These are phyloP conservation scores for Dactylonectria macrodidyma DNA, from an alignment of 2,329 filamentous ascomycete species.

Conservation along the genomic window DNA sequence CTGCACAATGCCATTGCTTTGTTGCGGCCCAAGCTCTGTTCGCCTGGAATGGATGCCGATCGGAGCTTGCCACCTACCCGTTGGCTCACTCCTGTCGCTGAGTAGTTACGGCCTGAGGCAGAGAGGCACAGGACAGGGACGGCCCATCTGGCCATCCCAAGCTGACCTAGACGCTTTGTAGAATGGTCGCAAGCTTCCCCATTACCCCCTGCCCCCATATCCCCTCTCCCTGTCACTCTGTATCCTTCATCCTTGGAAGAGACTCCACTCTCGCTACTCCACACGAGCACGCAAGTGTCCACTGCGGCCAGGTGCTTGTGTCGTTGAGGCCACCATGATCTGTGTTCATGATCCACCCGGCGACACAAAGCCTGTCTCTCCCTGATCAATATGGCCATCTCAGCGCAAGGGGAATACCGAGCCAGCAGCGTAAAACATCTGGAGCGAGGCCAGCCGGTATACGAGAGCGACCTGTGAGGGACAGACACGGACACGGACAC, in stretches of 20 bases:
- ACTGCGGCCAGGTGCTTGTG: constrained; percentile 13
- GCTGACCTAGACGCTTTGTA: constrained; percentile 21
- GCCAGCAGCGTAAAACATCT: constrained; percentile 2
- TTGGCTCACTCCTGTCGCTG: constrained; percentile 10
- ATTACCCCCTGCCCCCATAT: constrained; percentile 6
- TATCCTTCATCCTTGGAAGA: constrained; percentile 17
- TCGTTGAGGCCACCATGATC: constrained; percentile 26
- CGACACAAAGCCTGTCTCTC: constrained; percentile 25
- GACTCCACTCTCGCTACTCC: constrained; percentile 17
- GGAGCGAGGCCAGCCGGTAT: constrained; percentile 11
- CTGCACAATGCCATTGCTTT: not conserved
- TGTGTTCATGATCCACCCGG: constrained; percentile 25
- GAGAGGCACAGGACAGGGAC: constrained; percentile 28
- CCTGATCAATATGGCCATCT: constrained; percentile 23
- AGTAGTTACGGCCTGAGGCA: constrained; percentile 39
- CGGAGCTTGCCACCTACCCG: constrained; percentile 5
- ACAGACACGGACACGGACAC: constrained; percentile 5
- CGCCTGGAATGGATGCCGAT: constrained; percentile 29
- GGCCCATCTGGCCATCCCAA: constrained; percentile 30
- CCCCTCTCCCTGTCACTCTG: constrained; percentile 16
- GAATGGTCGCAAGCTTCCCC: constrained; percentile 18
- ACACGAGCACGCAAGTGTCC: constrained; percentile 20
- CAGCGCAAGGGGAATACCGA: constrained; percentile 13
- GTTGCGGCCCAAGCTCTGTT: constrained; percentile 12
- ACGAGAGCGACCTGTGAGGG: constrained; percentile 7